phyloP scores from a whole-genome alignment of 2,329 filamentous ascomycete species.

The Alternaria solani region DNA sequence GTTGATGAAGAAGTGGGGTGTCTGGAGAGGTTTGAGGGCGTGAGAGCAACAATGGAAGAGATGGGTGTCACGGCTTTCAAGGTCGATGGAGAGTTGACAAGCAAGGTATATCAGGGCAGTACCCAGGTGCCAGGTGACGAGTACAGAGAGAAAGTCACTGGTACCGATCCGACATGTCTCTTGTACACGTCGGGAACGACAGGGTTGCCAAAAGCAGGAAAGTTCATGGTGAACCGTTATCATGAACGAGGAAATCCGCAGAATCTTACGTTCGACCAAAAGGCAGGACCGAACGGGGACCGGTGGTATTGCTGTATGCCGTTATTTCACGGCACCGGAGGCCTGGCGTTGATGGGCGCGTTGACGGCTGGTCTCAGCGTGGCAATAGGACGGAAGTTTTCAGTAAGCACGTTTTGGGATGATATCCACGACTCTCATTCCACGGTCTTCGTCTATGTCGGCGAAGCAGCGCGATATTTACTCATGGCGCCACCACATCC shows the following conservation, averaged over 20 bases:
- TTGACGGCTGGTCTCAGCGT: constrained; percentile 56
- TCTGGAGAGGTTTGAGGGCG: constrained; percentile 28
- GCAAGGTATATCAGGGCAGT: constrained; percentile 26
- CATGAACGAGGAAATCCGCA: constrained; percentile 48
- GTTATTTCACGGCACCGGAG: constrained; percentile 77
- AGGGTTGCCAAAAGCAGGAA: constrained; percentile 68
- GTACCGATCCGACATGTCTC: constrained; percentile 65
- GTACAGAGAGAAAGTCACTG: constrained; percentile 61
- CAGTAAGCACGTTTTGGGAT: constrained; percentile 72
- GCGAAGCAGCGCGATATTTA: constrained; percentile 77
- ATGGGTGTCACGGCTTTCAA: constrained; percentile 29
- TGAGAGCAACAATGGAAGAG: constrained; percentile 26
- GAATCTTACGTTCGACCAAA: constrained; percentile 44
- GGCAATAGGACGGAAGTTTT: constrained; percentile 71
- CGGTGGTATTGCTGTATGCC: constrained; percentile 80
- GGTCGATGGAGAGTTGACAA: constrained; percentile 28
- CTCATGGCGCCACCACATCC: constrained; percentile 70
- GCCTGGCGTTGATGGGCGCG: constrained; percentile 63
- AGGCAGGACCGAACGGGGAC: constrained; percentile 55
- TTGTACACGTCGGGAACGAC: constrained; percentile 81
- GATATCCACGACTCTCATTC: constrained; percentile 72
- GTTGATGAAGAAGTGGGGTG: constrained; percentile 61
- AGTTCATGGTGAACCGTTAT: constrained; percentile 38
- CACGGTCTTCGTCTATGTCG: constrained; percentile 78
- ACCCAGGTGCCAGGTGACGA: constrained; percentile 59